A percentile compares a stretch with the other conserved stretches of the same genome.
Evolutionary conservation across 164 flowering plant genomes (phyloP).

Genomic region (Chimonanthus praecox): DNA sequence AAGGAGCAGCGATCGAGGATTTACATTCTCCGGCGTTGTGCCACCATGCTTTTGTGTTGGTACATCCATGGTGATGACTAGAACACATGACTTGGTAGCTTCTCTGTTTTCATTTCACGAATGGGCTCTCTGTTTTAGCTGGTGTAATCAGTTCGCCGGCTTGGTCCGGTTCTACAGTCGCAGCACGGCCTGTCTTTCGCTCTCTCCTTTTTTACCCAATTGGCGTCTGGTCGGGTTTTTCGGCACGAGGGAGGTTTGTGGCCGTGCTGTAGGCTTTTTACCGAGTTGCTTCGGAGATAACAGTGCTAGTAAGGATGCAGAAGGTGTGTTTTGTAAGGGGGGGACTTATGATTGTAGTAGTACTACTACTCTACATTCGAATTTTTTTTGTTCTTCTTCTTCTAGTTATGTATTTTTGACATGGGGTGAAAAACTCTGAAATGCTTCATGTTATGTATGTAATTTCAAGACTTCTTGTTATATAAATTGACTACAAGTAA

Average conservation of each 20-base stretch:
- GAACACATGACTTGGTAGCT: neutral
- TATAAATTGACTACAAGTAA: neutral
- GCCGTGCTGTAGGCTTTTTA: slow-evolving; percentile 9
- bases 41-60: slow-evolving; percentile 77
- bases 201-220: slow-evolving; percentile 5
- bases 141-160: neutral
- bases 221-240: slow-evolving; percentile 6
- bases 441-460: slow-evolving; percentile 2
- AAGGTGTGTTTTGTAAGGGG: neutral
- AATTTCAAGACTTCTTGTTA: slow-evolving; percentile 4
- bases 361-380: neutral
- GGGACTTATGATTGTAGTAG: neutral
- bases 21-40: slow-evolving; percentile 72
- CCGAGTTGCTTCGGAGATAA: neutral
- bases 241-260: slow-evolving; percentile 7
- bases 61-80: slow-evolving; percentile 65
- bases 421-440: neutral
- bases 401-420: slow-evolving; percentile 8
- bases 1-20: slow-evolving; percentile 66
- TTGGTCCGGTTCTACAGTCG: neutral
- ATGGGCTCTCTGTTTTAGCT: neutral
- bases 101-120: neutral
- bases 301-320: neutral
- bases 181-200: too few species aligned
- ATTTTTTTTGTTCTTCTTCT: neutral